phyloP scores from a whole-genome alignment of 257 asterid genomes.

The Dorcoceras hygrometricum region DNA sequence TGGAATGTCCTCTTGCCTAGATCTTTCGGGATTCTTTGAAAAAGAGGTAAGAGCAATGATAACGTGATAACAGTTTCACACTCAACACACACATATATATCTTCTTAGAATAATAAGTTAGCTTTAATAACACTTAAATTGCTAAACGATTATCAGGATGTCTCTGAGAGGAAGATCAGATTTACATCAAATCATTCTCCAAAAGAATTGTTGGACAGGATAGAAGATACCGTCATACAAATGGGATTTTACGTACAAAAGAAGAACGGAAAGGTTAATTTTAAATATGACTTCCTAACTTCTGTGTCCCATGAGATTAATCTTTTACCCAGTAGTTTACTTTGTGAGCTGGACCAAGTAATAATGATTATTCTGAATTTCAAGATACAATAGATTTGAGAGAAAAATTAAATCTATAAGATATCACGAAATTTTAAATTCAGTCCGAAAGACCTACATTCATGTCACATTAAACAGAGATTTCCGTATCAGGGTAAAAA shows the following conservation, averaged over 20 bases:
- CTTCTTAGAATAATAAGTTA: not conserved
- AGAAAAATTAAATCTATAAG: not conserved
- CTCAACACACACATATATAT: not conserved
- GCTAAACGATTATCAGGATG: constrained; percentile 48
- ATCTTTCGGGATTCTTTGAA: constrained; percentile 92
- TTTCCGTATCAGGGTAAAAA: too few species aligned
- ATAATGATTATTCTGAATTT: not conserved
- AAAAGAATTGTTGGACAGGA: constrained; percentile 71
- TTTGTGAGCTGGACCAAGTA: not conserved
- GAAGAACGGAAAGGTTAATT: constrained; percentile 83
- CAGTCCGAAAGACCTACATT: not conserved
- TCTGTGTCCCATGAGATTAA: not conserved
- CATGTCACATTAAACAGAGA: not conserved
- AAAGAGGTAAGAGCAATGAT: constrained; percentile 53
- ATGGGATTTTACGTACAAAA: constrained; percentile 82
- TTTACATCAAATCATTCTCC: constrained; percentile 78
- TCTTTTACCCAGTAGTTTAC: not conserved
- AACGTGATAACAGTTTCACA: not conserved
- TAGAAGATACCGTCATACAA: constrained; percentile 52
- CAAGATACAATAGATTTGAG: not conserved
- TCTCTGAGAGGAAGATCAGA: constrained; percentile 86
- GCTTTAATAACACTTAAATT: not conserved
- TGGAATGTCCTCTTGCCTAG: constrained; percentile 91
- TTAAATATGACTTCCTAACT: not conserved
- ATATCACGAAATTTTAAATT: not conserved